Base-by-base conservation (phyloP, 176 grass and related monocot species). In the Eragrostis nindensis region DNA sequence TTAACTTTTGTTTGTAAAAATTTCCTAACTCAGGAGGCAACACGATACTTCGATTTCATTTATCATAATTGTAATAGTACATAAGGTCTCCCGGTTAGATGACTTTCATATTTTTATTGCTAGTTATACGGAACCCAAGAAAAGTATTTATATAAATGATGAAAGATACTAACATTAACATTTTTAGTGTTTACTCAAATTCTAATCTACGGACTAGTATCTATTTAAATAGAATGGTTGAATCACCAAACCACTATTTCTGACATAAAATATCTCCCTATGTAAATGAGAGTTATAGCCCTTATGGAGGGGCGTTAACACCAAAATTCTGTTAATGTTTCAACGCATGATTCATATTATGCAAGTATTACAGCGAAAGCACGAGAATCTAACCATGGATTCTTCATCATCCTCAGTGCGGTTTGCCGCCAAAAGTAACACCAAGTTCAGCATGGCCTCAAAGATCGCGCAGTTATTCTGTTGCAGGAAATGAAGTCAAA, bases 391-490 rank as follows among this genome's bases (percentile, higher is more conserved):
- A 62, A 97, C 92, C 94, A 77, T 89, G 73, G 74, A 36, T 86
- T 79, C 85, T 71, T 68, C 80, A 65, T 55, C 81, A 79, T 85
- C 48, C 21, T 79, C 89, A 67, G 24, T 50, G 79, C 44, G 57
- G 43, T 59, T 48, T 77, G 69, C 36, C 8, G 30, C 85, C 24
- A 50, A 84, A 80, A 90, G 63, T 61, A 89, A 71, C 42, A 73
- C 75, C 78, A 97, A 82, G 48, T 83, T 87, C 76, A 94, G 69
- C 64, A 87, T 72, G 76, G 57, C 70, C 80, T 88, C 85, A 82
- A 97, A 94, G 74, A 74, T 81, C 30, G 76, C 70, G 71, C 44
- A 89, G 49, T 90, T 90, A 62, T 82, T 88, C 94, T 92, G 82
- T 56, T 66, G 27, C 59, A 83, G 73, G 71, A 86, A 71, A 15